Base-by-base conservation (phyloP, 495 filamentous ascomycete genomes). In the Penicillium arizonense region DNA sequence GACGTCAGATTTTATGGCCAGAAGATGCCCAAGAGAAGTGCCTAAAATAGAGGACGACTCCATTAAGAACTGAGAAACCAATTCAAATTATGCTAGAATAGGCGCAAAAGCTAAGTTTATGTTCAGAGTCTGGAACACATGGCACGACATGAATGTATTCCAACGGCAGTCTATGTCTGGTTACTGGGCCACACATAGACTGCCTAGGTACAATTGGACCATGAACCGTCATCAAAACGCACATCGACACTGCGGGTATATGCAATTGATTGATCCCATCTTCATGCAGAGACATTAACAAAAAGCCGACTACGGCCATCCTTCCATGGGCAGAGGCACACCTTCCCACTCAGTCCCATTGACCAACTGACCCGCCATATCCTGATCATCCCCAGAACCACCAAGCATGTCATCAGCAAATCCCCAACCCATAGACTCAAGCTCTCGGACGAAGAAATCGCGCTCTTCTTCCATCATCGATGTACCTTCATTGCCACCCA, bases 381-480 rank as follows among this genome's bases (percentile, higher is more conserved):
- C 74, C 8, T 73, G 67, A 23, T 83, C 84, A 16, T 73, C 77
- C 10, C 53, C 61, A 41, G 54, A 52, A 4, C 62, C 67, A 57
- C 61, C 64, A 36, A 63, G 52, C 37, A 70, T 50, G 37, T 76
- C 72, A 10, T 73, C 72, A 5, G 60, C 67, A 45, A 70, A 51
- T 2, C 77, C 80, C 78, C 80, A 83, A 8, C 82, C 84, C 80
- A 95, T 86, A 64, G 86, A 89, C 70, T 93, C 93, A 50, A 97
- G 72, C 73, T 98, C 94, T 39, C 90, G 76, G 16, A 82, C 79
- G 64, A 98, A 98, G 65, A 96, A 98, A 62, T 95, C 90, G 45
- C 87, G 80, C 61, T 96, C 91, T 67, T 90, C 88, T 44, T 85
- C 83, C 64, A 89, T 69, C 35, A 88, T 75, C 6, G 71, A 59